Conservation (phyloP, 805 yeast genomes). For the Metschnikowia rubicola region DNA sequence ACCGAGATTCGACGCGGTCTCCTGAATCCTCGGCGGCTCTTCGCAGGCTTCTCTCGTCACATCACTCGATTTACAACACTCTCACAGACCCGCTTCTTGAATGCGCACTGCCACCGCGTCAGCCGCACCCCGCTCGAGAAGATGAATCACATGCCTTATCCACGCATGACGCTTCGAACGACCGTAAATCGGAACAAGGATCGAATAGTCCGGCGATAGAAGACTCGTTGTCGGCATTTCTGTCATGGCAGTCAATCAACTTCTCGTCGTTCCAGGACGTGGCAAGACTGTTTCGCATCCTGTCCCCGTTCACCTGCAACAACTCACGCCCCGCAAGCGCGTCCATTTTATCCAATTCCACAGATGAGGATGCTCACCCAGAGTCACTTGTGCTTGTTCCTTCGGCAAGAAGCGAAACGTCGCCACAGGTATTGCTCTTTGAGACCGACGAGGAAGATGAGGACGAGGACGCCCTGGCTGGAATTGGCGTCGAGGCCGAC, state of each 20-base stretch:
- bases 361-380: slow-evolving; percentile 23
- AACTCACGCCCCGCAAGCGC: slow-evolving; percentile 17
- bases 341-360: slow-evolving; percentile 25
- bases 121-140: too few species aligned
- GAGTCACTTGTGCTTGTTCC: slow-evolving; percentile 24
- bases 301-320: slow-evolving; percentile 5
- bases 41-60: slow-evolving; percentile 32
- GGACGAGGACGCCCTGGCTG: slow-evolving; percentile 15
- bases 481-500: background rate
- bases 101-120: slow-evolving; percentile 10
- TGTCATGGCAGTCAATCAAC: slow-evolving; percentile 33
- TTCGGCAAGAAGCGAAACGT: slow-evolving; percentile 12
- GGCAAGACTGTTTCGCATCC: slow-evolving; percentile 9
- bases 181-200: background rate
- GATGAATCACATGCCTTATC: too few species aligned
- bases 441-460: slow-evolving; percentile 41
- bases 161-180: too few species aligned
- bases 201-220: background rate
- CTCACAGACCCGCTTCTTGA: slow-evolving; percentile 42
- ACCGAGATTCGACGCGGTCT: background rate
- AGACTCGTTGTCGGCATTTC: slow-evolving; percentile 12
- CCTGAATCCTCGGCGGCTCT: slow-evolving; percentile 7
- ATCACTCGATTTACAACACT: slow-evolving; percentile 37
- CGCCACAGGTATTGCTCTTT: slow-evolving; percentile 34
- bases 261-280: slow-evolving; percentile 18